These are phyloP conservation scores for Paraconiothyrium sp. DNA, from an alignment of 2,329 filamentous ascomycete genomes.

Conservation along the genomic window DNA sequence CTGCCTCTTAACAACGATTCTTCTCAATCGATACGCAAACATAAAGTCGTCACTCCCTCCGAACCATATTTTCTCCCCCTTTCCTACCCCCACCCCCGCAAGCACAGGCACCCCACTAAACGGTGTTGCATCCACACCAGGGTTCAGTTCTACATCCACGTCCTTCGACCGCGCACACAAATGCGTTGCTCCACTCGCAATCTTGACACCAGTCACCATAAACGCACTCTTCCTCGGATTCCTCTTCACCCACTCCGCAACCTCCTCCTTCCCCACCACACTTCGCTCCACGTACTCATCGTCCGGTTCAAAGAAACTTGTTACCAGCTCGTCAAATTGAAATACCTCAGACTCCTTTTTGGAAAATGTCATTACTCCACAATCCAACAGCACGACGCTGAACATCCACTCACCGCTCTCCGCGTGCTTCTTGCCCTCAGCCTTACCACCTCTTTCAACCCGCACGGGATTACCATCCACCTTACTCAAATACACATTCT, in stretches of 20 bases:
- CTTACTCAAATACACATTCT: too few relatives aligned
- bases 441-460: too few relatives aligned
- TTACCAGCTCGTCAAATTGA: slow-evolving; percentile 5
- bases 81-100: background rate
- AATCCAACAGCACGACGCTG: background rate
- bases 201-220: slow-evolving; percentile 5
- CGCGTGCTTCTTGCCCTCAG: background rate
- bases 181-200: background rate
- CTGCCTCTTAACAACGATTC: background rate
- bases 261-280: background rate
- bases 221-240: background rate
- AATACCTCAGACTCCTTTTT: background rate
- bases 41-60: slow-evolving; percentile 2
- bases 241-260: background rate
- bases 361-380: too few relatives aligned
- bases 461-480: too few relatives aligned
- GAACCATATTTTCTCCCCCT: background rate
- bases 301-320: slow-evolving; percentile 3
- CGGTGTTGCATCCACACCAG: slow-evolving; percentile 4
- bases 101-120: background rate
- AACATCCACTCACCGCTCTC: background rate
- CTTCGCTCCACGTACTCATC: background rate
- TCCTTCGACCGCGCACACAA: background rate
- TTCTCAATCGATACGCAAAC: slow-evolving; percentile 6
- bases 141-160: background rate